Evolutionary conservation across 2,329 filamentous ascomycete species (phyloP).

Genomic region (Exophiala sp.): DNA sequence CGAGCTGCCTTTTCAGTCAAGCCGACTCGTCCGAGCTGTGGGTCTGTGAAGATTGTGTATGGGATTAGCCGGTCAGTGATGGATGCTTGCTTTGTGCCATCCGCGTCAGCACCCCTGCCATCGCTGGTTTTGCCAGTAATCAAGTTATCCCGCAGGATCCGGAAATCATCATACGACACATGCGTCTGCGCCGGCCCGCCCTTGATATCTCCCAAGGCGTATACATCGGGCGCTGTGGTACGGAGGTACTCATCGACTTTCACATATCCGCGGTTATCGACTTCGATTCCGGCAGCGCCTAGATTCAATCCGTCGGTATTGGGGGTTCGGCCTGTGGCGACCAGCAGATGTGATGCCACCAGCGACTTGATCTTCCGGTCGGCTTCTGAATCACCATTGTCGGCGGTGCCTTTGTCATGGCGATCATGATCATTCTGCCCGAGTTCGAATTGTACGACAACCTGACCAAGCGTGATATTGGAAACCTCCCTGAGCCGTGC

Average conservation of each 20-base stretch:
- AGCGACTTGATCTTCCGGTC: conserved; percentile 15
- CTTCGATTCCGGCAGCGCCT: conserved; percentile 38
- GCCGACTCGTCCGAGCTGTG: conserved; percentile 50
- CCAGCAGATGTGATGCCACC: conserved; percentile 45
- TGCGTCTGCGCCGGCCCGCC: conserved; percentile 52
- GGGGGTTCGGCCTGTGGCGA: conserved; percentile 47
- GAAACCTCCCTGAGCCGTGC: conserved; percentile 30
- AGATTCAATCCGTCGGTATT: conserved; percentile 47
- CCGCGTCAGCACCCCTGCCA: background rate
- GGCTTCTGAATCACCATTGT: background rate
- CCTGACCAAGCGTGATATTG: conserved; percentile 29
- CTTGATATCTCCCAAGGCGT: conserved; percentile 49
- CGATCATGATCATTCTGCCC: background rate
- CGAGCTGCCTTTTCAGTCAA: conserved; percentile 41
- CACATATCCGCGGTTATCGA: conserved; percentile 42
- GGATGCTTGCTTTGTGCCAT: conserved; percentile 29
- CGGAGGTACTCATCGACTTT: conserved; percentile 41
- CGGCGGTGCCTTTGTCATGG: background rate
- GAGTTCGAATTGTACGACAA: conserved; percentile 22
- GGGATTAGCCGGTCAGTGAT: conserved; percentile 37
- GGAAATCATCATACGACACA: conserved; percentile 53
- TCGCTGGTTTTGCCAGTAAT: conserved; percentile 25
- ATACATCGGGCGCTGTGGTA: conserved; percentile 42
- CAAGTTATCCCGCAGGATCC: conserved; percentile 47
- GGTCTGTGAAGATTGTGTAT: conserved; percentile 50